A percentile compares a stretch with the other conserved stretches of the same genome.
phyloP scores from a whole-genome alignment of 345 rosid genomes.

The Populus alba region DNA sequence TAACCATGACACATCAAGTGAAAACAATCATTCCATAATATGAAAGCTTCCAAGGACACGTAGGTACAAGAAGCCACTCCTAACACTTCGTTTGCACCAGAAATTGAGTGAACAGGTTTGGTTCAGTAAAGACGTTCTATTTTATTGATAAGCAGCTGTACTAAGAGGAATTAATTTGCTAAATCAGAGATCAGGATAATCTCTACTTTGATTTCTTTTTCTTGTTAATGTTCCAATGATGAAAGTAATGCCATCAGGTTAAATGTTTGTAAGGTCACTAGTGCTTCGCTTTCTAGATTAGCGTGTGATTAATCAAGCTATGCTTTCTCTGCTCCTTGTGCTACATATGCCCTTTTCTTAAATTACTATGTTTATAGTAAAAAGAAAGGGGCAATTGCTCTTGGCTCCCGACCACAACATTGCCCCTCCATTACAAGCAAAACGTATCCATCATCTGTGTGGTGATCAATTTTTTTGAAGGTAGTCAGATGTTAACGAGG shows the following conservation, averaged over 20 bases:
- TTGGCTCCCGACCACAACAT: background rate
- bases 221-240: background rate
- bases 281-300: background rate
- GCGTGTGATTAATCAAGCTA: background rate
- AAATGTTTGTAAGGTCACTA: background rate
- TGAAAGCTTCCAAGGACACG: background rate
- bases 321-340: background rate
- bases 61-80: background rate
- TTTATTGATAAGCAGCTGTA: background rate
- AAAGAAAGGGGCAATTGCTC: background rate
- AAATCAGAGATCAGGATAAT: background rate
- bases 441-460: too few relatives aligned
- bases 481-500: too few relatives aligned
- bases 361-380: too few relatives aligned
- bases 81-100: background rate
- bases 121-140: too few relatives aligned
- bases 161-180: background rate
- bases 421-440: background rate
- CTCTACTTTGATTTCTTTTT: background rate
- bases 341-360: background rate
- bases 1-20: background rate
- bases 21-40: background rate
- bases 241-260: background rate
- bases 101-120: background rate
- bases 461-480: too few relatives aligned